These are phyloP conservation scores for Ceratocystis alfenasii DNA, from an alignment of 2,329 filamentous ascomycete genomes.

Conservation along the genomic window DNA sequence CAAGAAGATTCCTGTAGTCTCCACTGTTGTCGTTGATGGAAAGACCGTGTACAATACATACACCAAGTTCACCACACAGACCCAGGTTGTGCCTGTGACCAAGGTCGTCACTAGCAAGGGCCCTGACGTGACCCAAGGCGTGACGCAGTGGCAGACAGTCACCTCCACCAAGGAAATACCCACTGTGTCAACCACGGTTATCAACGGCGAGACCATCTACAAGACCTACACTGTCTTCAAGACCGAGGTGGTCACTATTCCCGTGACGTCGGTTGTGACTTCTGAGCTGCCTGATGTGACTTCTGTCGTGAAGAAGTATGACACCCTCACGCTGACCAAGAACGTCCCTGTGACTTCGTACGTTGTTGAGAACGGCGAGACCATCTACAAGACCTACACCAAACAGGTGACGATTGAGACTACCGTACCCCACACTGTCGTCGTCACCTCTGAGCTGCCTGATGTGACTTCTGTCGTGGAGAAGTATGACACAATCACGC, in stretches of 20 bases:
- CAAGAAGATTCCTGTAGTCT: neutral
- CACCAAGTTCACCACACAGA: constrained; percentile 6
- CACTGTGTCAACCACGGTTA: constrained; percentile 7
- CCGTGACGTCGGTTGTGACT: constrained; percentile 3
- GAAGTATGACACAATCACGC: neutral
- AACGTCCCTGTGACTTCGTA: constrained; percentile 1
- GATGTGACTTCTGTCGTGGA: constrained; percentile 8
- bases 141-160: constrained; percentile 9
- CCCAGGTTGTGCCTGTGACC: constrained; percentile 1
- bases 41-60: neutral
- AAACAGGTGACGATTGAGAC: neutral
- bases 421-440: neutral
- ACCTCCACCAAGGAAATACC: constrained; percentile 13
- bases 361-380: constrained; percentile 1
- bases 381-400: constrained; percentile 14
- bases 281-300: constrained; percentile 9
- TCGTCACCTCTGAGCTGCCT: constrained; percentile 14
- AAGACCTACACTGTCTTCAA: neutral
- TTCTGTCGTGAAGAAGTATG: neutral
- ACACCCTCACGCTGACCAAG: neutral
- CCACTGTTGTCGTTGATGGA: constrained; percentile 1
- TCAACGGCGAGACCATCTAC: constrained; percentile 17
- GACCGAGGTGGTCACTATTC: constrained; percentile 14
- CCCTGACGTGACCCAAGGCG: constrained; percentile 14
- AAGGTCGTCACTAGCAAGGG: constrained; percentile 10